Conservation (phyloP, 2,329 filamentous ascomycete genomes). For the Stromatinia cepivora region DNA sequence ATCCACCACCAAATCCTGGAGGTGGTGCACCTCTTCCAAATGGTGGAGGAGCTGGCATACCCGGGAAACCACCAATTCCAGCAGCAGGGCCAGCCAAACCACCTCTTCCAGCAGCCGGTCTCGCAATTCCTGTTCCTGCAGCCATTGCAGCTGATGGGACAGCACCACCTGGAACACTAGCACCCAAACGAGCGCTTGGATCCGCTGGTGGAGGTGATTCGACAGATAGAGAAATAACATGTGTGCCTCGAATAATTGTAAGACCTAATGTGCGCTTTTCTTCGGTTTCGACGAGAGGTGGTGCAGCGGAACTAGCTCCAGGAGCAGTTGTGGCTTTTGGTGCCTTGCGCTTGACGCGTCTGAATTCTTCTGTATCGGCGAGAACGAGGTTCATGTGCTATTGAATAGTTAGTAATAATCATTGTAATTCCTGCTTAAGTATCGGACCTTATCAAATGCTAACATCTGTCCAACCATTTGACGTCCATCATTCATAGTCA, state of each 20-base stretch:
- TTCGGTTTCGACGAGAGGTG: constrained; percentile 79
- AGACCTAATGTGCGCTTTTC: constrained; percentile 97
- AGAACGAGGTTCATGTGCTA: constrained; percentile 99
- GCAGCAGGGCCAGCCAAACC: constrained; percentile 84
- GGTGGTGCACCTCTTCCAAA: constrained; percentile 47
- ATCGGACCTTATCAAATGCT: constrained; percentile 87
- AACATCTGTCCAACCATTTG: constrained; percentile 98
- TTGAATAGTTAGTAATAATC: constrained; percentile 4
- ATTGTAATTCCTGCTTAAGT: background rate
- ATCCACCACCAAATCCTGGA: constrained; percentile 51
- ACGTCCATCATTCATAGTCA: constrained; percentile 90
- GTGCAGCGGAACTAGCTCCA: constrained; percentile 56
- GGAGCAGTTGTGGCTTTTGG: constrained; percentile 63
- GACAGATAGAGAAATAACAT: constrained; percentile 92
- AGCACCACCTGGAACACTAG: constrained; percentile 66
- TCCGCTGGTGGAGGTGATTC: constrained; percentile 95
- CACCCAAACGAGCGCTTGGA: constrained; percentile 84
- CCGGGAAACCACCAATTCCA: constrained; percentile 74
- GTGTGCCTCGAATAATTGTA: constrained; percentile 89
- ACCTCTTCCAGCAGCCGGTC: constrained; percentile 89
- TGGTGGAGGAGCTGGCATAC: constrained; percentile 55
- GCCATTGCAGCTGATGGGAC: constrained; percentile 60
- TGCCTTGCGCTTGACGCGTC: constrained; percentile 82
- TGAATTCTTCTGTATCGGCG: constrained; percentile 97
- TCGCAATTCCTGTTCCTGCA: constrained; percentile 84